Evolutionary conservation across 495 filamentous ascomycete genomes (phyloP).

Genomic region (Pyrenula massariospora): DNA sequence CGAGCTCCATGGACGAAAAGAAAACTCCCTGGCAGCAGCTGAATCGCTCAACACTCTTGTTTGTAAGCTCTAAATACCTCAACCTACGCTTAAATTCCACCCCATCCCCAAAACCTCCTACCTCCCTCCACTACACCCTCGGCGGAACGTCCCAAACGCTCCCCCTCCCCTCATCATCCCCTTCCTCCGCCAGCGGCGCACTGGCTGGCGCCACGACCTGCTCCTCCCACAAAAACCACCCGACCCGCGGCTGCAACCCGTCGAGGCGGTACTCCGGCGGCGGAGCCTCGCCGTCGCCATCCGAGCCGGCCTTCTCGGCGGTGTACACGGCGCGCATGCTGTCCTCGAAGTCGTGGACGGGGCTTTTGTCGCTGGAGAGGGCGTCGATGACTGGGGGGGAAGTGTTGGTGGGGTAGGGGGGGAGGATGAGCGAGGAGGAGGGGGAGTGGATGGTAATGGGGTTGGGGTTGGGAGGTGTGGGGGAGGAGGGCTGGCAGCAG

Average conservation of each 20-base stretch:
- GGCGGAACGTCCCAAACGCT: background rate
- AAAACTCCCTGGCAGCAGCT: no score
- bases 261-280: constrained; percentile 12
- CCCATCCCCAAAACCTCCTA: background rate
- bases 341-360: background rate
- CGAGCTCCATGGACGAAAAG: no score
- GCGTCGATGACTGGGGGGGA: background rate
- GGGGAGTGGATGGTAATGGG: background rate
- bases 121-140: no score
- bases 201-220: background rate
- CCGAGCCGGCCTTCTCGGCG: background rate
- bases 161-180: background rate
- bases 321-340: background rate
- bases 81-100: no score
- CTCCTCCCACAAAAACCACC: constrained; percentile 26
- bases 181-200: background rate
- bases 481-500: background rate
- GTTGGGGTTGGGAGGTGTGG: constrained; percentile 1
- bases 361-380: background rate
- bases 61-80: no score
- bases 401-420: background rate
- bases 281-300: background rate
- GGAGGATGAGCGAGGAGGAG: background rate
- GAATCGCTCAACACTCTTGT: no score
- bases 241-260: constrained; percentile 23